Percentiles rank a stretch among this genome's conserved stretches.
These are phyloP conservation scores for Lactarius indigo DNA, from an alignment of 768 basidiomycete species.

Conservation along the genomic window DNA sequence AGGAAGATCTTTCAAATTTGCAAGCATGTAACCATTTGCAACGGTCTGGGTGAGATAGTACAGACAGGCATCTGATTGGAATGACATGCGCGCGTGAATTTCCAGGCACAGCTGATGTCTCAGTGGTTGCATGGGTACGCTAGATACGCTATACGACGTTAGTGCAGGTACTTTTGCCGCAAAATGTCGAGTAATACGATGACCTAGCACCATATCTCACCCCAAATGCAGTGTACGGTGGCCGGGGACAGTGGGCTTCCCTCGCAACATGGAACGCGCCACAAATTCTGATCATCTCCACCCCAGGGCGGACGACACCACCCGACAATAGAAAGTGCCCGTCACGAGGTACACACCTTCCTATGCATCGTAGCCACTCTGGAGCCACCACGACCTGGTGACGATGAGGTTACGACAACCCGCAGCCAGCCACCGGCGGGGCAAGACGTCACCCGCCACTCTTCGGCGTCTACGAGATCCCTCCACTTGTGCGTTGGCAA, in stretches of 20 bases:
- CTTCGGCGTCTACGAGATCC: conserved; percentile 47
- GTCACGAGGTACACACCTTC: conserved; percentile 58
- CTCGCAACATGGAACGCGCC: neutral
- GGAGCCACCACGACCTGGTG: conserved; percentile 48
- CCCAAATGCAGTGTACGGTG: neutral
- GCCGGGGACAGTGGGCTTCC: neutral
- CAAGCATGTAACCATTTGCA: neutral
- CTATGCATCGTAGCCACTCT: conserved; percentile 63
- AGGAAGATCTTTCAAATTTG: neutral
- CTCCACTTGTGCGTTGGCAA: conserved; percentile 27
- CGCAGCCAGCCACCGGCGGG: conserved; percentile 39
- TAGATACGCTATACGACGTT: conserved; percentile 75
- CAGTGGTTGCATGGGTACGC: conserved; percentile 60
- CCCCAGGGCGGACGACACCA: conserved; percentile 61
- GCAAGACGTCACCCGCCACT: conserved; percentile 47
- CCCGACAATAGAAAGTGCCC: conserved; percentile 68
- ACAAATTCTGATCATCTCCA: conserved; percentile 35
- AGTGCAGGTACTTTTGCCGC: conserved; percentile 20
- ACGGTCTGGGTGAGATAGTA: neutral
- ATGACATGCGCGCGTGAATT: conserved; percentile 63
- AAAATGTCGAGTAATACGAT: neutral
- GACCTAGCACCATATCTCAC: neutral
- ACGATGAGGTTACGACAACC: conserved; percentile 56
- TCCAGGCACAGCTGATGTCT: conserved; percentile 52
- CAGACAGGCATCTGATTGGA: conserved; percentile 74